Evolutionary conservation across 2,329 filamentous ascomycete genomes (phyloP), one percentile per base, ranked within the genome.

Genomic region (Emmonsiellopsis sp.): DNA sequence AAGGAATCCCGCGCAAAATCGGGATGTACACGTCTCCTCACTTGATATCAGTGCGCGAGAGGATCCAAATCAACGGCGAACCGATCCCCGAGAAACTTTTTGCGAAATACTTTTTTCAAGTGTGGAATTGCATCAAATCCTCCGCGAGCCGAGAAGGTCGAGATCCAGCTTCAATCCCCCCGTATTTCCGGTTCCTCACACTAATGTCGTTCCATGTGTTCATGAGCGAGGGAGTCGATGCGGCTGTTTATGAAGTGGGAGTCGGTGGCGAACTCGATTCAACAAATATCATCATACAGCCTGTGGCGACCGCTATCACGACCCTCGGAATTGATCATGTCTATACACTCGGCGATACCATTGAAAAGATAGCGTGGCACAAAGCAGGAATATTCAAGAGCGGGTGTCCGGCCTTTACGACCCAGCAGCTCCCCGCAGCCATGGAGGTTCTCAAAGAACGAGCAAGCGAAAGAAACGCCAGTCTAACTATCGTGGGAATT

Each of bases 1-100:
- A 61, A 53, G 52, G 54, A 7, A 30, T 20, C 61, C 26, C 58
- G 6, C 38, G 16, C 5, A 78, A 74, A 58, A 75, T 80, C 44
- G 85, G 84, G 9, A 76, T 87, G 34, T 85, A 84, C 71, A 87
- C 80, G 34, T 86, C 83, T 30, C 85, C 85, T 2, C 83, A 87
- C 63, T 41, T 59, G 16, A 13, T 13, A n/a, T 15, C 16, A 31
- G 30, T 61, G 34, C 54, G 57, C 13, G 64, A 67, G 54, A 52
- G 65, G 30, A 66, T 67, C 35, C 57, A 55, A n/a, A 63, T 67
- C 41, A 57, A 65, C 46, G 51, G 41, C 50, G 15, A 54, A 16
- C 48, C 58, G 9, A 54, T 62, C n/a, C 41, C 50, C 1, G 53
- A 61, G 42, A 38, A 54, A 6, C 32, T 50, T 13, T 62, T 62